phyloP scores from a whole-genome alignment of 805 yeast genomes.

The Metschnikowia lochheadii region DNA sequence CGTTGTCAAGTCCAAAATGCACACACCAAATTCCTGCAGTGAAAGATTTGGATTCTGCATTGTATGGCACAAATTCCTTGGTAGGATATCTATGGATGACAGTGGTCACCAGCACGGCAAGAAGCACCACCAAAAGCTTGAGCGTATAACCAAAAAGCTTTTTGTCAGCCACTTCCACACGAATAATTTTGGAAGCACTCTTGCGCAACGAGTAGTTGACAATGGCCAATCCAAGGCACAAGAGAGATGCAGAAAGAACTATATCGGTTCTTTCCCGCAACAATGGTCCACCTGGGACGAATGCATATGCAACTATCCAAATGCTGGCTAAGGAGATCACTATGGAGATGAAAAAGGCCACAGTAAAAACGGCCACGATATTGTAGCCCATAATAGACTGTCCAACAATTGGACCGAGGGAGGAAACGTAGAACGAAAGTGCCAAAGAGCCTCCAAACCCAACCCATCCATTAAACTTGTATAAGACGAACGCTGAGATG shows the following conservation, averaged over 20 bases:
- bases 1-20: conserved; percentile 95
- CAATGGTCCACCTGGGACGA: conserved; percentile 90
- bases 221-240: conserved; percentile 52
- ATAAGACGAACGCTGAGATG: conserved; percentile 49
- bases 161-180: conserved; percentile 19
- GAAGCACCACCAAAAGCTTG: conserved; percentile 39
- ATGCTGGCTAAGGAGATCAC: conserved; percentile 74
- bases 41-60: conserved; percentile 55
- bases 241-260: conserved; percentile 55
- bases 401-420: conserved; percentile 58
- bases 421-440: conserved; percentile 56
- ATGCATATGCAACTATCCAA: conserved; percentile 97
- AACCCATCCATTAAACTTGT: conserved; percentile 56
- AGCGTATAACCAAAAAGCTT: conserved; percentile 21
- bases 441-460: conserved; percentile 73
- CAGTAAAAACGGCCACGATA: conserved; percentile 50
- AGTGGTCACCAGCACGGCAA: conserved; percentile 50
- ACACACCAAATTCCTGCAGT: conserved; percentile 99
- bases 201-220: conserved; percentile 31
- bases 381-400: conserved; percentile 52
- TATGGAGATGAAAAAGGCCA: conserved; percentile 48
- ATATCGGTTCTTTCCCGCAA: conserved; percentile 86
- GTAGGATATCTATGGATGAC: conserved; percentile 62
- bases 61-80: conserved; percentile 53
- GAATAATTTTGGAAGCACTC: conserved; percentile 20